A percentile compares a stretch with the other conserved stretches of the same genome.
Evolutionary conservation across 495 filamentous ascomycete genomes (phyloP).

Genomic region (Cercophora sp.): DNA sequence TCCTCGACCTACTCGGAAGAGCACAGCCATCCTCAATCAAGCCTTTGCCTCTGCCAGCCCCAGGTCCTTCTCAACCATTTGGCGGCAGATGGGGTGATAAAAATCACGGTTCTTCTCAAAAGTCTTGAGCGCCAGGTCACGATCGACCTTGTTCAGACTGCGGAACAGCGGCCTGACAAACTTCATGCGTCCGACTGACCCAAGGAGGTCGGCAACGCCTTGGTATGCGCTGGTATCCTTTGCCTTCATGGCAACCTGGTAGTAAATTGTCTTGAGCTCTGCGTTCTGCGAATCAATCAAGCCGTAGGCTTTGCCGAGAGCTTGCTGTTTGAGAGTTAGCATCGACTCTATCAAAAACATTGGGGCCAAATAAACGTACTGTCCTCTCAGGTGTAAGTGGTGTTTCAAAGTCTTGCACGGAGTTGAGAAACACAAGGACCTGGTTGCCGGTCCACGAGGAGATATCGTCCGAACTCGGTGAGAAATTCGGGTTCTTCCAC

Average conservation of each 20-base stretch:
- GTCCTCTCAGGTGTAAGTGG: constrained; percentile 60
- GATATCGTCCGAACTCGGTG: constrained; percentile 65
- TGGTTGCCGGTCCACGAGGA: constrained; percentile 75
- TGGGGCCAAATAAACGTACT: constrained; percentile 16
- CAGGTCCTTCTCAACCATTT: constrained; percentile 80
- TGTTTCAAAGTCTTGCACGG: constrained; percentile 58
- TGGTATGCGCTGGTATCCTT: constrained; percentile 61
- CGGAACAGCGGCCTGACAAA: constrained; percentile 84
- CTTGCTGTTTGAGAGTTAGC: constrained; percentile 33
- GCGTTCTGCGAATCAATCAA: constrained; percentile 69
- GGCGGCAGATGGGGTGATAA: constrained; percentile 91
- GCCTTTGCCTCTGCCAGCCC: constrained; percentile 29
- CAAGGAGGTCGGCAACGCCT: constrained; percentile 68
- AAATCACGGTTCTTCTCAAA: constrained; percentile 85
- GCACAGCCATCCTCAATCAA: no score
- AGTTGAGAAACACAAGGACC: constrained; percentile 82
- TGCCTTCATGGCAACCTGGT: constrained; percentile 70
- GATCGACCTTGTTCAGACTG: constrained; percentile 66
- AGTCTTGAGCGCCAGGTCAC: constrained; percentile 69
- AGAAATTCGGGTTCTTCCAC: constrained; percentile 66
- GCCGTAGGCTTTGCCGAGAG: constrained; percentile 69
- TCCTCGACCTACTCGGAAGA: no score
- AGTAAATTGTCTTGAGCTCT: constrained; percentile 76
- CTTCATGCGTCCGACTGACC: constrained; percentile 90
- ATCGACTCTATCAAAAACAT: neutral